phyloP scores from a whole-genome alignment of 768 basidiomycete genomes.

The Cantharellus anzutake region DNA sequence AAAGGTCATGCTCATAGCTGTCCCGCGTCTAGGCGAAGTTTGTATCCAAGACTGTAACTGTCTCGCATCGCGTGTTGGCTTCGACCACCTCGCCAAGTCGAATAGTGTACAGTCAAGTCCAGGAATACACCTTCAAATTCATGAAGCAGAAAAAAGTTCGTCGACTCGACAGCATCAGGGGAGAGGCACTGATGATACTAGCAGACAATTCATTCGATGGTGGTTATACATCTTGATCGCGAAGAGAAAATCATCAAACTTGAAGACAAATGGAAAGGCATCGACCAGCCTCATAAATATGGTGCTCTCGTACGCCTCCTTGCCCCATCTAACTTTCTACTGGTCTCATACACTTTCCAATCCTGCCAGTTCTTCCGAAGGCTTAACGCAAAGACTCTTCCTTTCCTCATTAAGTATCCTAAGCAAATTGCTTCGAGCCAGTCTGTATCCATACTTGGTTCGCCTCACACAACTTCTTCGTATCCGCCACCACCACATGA shows the following conservation, averaged over 20 bases:
- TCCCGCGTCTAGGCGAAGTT: slow-evolving; percentile 28
- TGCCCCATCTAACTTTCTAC: background rate
- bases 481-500: too few species aligned
- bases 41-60: slow-evolving; percentile 30
- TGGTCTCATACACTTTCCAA: background rate
- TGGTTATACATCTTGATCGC: slow-evolving; percentile 45
- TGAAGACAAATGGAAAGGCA: slow-evolving; percentile 41
- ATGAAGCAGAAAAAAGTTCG: slow-evolving; percentile 32
- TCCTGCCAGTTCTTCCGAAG: slow-evolving; percentile 23
- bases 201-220: slow-evolving; percentile 39
- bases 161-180: background rate
- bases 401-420: slow-evolving; percentile 36
- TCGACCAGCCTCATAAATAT: slow-evolving; percentile 30
- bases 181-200: background rate
- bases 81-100: slow-evolving; percentile 40
- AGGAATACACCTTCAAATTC: slow-evolving; percentile 38
- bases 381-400: slow-evolving; percentile 29
- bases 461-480: too few species aligned
- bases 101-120: slow-evolving; percentile 37
- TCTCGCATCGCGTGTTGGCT: slow-evolving; percentile 36
- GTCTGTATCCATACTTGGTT: too few species aligned
- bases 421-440: slow-evolving; percentile 12
- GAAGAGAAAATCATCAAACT: slow-evolving; percentile 39
- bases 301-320: slow-evolving; percentile 17
- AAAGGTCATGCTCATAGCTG: slow-evolving; percentile 1